phyloP scores from a whole-genome alignment of 306 rosid species.

The Cyclanthera cordifolia region DNA sequence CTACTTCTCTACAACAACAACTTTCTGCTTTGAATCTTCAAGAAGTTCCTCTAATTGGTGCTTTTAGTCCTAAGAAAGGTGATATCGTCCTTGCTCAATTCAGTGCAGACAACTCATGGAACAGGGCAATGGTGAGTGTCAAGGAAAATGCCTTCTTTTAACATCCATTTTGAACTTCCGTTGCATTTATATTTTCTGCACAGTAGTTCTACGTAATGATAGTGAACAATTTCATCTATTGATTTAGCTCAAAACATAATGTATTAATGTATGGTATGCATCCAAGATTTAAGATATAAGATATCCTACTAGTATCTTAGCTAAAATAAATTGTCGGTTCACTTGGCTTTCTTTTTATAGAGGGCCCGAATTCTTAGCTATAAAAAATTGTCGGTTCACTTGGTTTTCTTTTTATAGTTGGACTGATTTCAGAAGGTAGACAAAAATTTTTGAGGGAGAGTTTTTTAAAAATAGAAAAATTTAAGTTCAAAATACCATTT shows the following conservation, averaged over 20 bases:
- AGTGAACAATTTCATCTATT: neutral
- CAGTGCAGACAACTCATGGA: slow-evolving; percentile 74
- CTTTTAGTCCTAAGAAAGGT: slow-evolving; percentile 89
- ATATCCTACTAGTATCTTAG: neutral
- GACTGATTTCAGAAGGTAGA: too few relatives aligned
- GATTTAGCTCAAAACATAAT: neutral
- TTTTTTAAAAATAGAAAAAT: too few relatives aligned
- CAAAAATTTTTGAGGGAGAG: too few relatives aligned
- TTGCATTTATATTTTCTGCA: neutral
- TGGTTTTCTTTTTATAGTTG: too few relatives aligned
- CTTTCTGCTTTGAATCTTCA: slow-evolving; percentile 76
- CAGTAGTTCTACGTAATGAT: too few relatives aligned
- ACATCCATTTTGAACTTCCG: neutral
- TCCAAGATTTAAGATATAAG: neutral
- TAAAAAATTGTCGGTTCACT: too few relatives aligned
- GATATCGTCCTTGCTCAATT: slow-evolving; percentile 82
- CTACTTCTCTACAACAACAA: slow-evolving; percentile 70
- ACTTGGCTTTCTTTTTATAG: neutral
- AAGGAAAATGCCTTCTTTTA: neutral
- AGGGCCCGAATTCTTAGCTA: neutral
- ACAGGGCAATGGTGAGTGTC: slow-evolving; percentile 80
- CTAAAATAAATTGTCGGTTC: neutral
- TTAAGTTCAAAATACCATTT: too few relatives aligned
- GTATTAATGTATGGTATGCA: neutral
- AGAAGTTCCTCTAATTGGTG: slow-evolving; percentile 78